These are phyloP conservation scores for Craterostigma plantagineum DNA, from an alignment of 257 asterid genomes.

Conservation along the genomic window DNA sequence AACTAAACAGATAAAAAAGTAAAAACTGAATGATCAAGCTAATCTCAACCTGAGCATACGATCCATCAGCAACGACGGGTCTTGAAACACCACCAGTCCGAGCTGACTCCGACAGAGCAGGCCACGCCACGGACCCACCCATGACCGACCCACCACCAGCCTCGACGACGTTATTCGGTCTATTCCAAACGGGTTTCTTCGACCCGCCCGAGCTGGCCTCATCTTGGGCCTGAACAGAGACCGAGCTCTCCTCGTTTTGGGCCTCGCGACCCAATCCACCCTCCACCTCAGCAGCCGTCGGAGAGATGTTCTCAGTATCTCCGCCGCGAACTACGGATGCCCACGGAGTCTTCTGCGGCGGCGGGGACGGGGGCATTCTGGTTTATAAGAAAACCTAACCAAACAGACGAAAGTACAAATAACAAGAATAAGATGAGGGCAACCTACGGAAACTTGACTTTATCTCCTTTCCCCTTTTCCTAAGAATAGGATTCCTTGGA, in stretches of 20 bases:
- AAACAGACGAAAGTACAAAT: background rate
- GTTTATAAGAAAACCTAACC: conserved; percentile 5
- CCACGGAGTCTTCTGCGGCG: conserved; percentile 31
- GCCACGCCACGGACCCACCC: conserved; percentile 78
- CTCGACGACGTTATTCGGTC: conserved; percentile 46
- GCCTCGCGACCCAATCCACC: conserved; percentile 16
- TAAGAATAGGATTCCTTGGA: too few relatives aligned
- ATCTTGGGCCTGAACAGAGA: conserved; percentile 18
- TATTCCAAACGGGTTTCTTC: conserved; percentile 58
- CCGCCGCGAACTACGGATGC: conserved; percentile 47
- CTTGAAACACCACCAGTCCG: conserved; percentile 26
- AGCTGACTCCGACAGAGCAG: conserved; percentile 63
- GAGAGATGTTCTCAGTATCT: conserved; percentile 18
- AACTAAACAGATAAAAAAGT: background rate
- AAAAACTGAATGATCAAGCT: background rate
- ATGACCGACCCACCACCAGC: conserved; percentile 38
- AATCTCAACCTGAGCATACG: conserved; percentile 46
- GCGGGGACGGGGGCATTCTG: conserved; percentile 19
- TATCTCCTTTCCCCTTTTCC: too few relatives aligned
- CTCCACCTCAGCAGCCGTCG: conserved; percentile 15
- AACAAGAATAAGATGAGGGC: too few relatives aligned
- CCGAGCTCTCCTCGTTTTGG: conserved; percentile 20
- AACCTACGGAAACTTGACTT: too few relatives aligned
- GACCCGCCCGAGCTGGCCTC: conserved; percentile 34
- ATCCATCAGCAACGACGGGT: conserved; percentile 32